Base-by-base conservation (phyloP, 805 yeast species). In the Scheffersomyces ergatensis region DNA sequence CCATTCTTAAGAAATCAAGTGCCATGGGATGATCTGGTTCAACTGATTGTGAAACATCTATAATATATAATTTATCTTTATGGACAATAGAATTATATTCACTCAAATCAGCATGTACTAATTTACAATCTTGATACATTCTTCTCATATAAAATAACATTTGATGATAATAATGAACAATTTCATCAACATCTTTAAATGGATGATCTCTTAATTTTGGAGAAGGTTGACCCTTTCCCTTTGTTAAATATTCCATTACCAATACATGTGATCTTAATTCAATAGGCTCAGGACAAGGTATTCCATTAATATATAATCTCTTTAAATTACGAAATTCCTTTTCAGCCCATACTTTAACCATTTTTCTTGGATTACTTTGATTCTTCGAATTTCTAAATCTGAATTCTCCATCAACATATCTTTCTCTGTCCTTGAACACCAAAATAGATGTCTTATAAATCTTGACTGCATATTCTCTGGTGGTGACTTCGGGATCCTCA, bases 21-120 rank as follows among this genome's bases (percentile, higher is more conserved):
- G 96, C 85, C 89, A 89, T 89, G 9, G 97, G 98, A 63, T 93
- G 99, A 53, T 89, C 97, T 8, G 97, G 97, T 61, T 93, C 98
- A 18, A 93, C 98, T 29, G 95, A 83, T 61, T 93, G 99, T 1
- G 98, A 90, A 9, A 93, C 99, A 66, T 93, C 99, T 51, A 93
- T 87, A 43, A 93, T 86, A 63, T 85, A 89, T 21, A 93, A 67
- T 56, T 80, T 77, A 25, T 77, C 82, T 6, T 86, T 60, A 56
- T 92, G 97, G 17, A 93, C 86, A 39, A 93, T 85, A 2, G 89
- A 78, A 60, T 93, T 93, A 68, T 93, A 93, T 62, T 93, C 99
- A 46, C 95, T 85, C 57, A 93, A 72, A 73, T 93, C 99, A 0
- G 99, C 99, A 70, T 93, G 99, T 8, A 93, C 95, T 26, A 93